phyloP scores from a whole-genome alignment of 1,284 basidiomycete species.

The Leccinum pseudoinsigne region DNA sequence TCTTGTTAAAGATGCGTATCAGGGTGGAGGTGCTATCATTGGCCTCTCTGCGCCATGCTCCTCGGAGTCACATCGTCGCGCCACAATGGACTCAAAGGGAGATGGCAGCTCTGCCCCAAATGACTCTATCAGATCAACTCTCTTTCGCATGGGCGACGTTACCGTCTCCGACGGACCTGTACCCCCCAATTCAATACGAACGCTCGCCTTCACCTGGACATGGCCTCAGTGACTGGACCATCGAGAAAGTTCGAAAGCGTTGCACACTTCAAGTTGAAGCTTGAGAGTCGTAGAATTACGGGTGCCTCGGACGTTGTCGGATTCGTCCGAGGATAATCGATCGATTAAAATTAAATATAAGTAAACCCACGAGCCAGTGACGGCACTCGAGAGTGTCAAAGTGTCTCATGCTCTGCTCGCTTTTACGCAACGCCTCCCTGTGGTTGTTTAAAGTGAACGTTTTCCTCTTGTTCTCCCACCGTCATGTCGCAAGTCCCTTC shows the following conservation, averaged over 20 bases:
- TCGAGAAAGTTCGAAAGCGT: not conserved
- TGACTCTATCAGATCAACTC: too few relatives aligned
- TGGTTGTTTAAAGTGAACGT: not conserved
- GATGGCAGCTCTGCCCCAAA: too few relatives aligned
- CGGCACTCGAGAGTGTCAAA: too few relatives aligned
- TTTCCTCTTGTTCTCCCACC: not conserved
- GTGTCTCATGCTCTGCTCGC: not conserved
- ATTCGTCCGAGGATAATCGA: not conserved
- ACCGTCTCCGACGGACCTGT: too few relatives aligned
- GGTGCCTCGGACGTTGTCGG: not conserved
- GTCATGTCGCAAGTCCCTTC: constrained; percentile 15
- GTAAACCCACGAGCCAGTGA: not conserved
- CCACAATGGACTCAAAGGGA: too few relatives aligned
- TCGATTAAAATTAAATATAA: not conserved
- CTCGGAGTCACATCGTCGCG: too few relatives aligned
- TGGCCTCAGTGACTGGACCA: not conserved
- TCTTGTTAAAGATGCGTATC: too few relatives aligned
- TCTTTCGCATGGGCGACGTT: too few relatives aligned
- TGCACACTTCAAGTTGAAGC: not conserved
- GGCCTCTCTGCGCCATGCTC: too few relatives aligned
- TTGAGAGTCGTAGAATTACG: not conserved
- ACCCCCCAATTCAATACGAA: too few relatives aligned
- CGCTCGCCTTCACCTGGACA: too few relatives aligned
- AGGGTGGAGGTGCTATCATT: too few relatives aligned
- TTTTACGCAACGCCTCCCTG: constrained; percentile 7